Evolutionary conservation across 257 asterid genomes (phyloP), one percentile per base, ranked within the genome.

Genomic region (Solanum gracilifrons): DNA sequence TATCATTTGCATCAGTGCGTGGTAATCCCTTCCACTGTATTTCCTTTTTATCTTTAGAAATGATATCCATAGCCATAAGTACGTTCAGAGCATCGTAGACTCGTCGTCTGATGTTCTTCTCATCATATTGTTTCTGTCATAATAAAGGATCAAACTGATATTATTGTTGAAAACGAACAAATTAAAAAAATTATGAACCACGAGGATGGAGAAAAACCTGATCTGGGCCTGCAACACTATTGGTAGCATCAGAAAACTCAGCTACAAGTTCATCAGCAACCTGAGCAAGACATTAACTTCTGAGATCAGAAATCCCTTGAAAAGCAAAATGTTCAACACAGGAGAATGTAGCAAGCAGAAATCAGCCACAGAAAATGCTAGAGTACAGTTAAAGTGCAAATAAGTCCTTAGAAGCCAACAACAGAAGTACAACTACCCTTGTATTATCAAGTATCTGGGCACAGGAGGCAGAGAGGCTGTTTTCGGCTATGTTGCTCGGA

Each of bases 1-100:
- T 92, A 92, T 97, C 99, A 90, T 91, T 95, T 89, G 93, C 87
- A 90, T 95, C 96, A 91, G 98, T 94, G 60, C 95, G 94, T 3
- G 99, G 99, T 48, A 97, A 93, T 87, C 99, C 99, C 91, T 92
- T 97, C 99, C 99, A 97, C 90, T 97, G 99, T 93, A 97, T 97
- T 87, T 97, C 98, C 90, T 95, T 97, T 90, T 97, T 97, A 89
- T 97, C 99, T 91, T 96, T 97, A 41, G 99, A 95, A 88, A 97
- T 96, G 71, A 97, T 96, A 91, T 96, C 99, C 99, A 97, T 97
- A 16, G 99, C 99, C 99, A 97, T 97, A 86, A 97, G 94, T 89
- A 97, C 99, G 86, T 97, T 97, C 85, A 97, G 88, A 87, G 99
- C 99, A 90, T 97, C 99, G 87, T 96, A 97, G 27, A 97, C 99